Conservation (phyloP, 306 rosid species). For the Rubus parviflorus region DNA sequence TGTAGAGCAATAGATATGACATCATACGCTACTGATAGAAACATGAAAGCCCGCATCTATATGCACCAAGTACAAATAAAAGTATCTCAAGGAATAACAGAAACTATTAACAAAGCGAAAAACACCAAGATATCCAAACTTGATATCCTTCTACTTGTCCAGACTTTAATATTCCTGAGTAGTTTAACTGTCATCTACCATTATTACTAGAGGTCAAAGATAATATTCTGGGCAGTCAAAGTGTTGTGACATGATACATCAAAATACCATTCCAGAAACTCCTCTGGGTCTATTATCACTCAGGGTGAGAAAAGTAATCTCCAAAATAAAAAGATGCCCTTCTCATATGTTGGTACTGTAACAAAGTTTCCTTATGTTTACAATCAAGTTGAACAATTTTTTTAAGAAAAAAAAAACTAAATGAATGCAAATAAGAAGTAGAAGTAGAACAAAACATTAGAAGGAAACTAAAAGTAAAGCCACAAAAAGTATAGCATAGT, state of each 20-base stretch:
- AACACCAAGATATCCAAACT: conserved; percentile 4
- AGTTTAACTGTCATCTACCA: neutral
- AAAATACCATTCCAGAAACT: neutral
- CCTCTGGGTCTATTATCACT: neutral
- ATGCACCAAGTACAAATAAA: neutral
- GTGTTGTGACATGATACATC: neutral
- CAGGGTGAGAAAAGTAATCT: neutral
- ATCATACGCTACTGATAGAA: conserved; percentile 9
- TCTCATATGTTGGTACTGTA: neutral
- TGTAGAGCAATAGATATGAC: neutral
- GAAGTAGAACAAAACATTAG: neutral
- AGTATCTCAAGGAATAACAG: neutral
- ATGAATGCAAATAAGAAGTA: neutral
- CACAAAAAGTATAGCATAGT: neutral
- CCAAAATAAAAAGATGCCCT: conserved; percentile 2
- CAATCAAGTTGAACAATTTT: neutral
- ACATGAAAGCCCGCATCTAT: conserved; percentile 2
- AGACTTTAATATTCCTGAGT: neutral
- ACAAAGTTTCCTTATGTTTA: neutral
- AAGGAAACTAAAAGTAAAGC: conserved; percentile 1
- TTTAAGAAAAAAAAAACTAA: neutral
- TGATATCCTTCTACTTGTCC: neutral
- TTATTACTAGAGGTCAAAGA: neutral
- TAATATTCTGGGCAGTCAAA: neutral
- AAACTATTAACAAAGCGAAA: neutral